These are phyloP conservation scores for Fraxinus velutina DNA, from an alignment of 305 asterid species.

Conservation along the genomic window DNA sequence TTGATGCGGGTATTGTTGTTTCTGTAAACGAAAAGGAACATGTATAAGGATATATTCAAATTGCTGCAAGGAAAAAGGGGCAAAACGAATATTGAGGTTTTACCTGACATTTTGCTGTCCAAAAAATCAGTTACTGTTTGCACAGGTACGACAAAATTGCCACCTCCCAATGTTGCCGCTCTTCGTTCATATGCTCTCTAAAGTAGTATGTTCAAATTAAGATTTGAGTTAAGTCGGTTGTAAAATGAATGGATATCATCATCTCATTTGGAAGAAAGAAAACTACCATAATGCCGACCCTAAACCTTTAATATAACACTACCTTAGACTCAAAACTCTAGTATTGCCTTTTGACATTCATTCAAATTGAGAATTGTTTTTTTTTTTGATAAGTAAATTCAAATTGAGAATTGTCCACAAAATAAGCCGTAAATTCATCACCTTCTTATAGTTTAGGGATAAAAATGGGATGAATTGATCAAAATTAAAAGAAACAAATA, in stretches of 20 bases:
- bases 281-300: neutral
- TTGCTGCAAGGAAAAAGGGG: neutral
- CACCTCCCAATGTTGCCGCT: slow-evolving; percentile 93
- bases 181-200: slow-evolving; percentile 68
- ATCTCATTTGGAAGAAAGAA: neutral
- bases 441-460: slow-evolving; percentile 1
- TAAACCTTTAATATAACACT: neutral
- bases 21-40: slow-evolving; percentile 39
- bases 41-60: slow-evolving; percentile 17
- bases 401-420: neutral
- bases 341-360: neutral
- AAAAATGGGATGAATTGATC: slow-evolving; percentile 2
- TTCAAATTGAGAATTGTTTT: neutral
- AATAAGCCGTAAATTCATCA: neutral
- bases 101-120: slow-evolving; percentile 61
- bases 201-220: slow-evolving; percentile 8
- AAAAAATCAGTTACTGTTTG: slow-evolving; percentile 79
- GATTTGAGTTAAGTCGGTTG: neutral
- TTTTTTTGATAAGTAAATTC: neutral
- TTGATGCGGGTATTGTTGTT: slow-evolving; percentile 67
- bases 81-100: neutral
- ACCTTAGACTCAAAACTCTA: neutral
- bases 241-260: neutral
- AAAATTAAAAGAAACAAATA: slow-evolving; percentile 2
- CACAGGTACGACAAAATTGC: slow-evolving; percentile 82